These are phyloP conservation scores for Casaregolazyma suthepensis DNA, from an alignment of 1,139 yeast species.

Conservation along the genomic window DNA sequence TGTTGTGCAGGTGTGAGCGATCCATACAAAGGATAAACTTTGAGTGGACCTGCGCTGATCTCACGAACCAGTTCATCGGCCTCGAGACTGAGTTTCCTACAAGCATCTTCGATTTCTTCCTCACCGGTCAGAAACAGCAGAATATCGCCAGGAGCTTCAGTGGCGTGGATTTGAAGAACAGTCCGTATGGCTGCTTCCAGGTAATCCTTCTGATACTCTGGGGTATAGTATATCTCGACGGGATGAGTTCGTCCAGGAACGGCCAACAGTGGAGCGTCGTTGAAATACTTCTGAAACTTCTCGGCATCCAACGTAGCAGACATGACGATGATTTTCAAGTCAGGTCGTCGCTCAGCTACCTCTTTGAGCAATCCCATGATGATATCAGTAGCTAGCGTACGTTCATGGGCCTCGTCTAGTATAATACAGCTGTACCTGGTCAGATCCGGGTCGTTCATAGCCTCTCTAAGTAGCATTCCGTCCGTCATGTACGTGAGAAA, in stretches of 20 bases:
- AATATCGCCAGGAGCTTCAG: conserved; percentile 92
- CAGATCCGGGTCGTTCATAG: conserved; percentile 91
- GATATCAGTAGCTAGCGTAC: conserved; percentile 94
- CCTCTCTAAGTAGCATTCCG: conserved; percentile 96
- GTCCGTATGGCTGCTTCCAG: conserved; percentile 92
- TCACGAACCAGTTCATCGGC: conserved; percentile 85
- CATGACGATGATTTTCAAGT: conserved; percentile 88
- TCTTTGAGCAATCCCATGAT: conserved; percentile 91
- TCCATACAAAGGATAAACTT: conserved; percentile 90
- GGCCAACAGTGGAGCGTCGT: conserved; percentile 87
- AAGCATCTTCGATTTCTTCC: conserved; percentile 97
- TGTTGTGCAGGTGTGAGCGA: conserved; percentile 95
- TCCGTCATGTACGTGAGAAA: conserved; percentile 95
- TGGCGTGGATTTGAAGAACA: conserved; percentile 91
- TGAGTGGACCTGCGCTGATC: conserved; percentile 80
- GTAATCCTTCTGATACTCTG: conserved; percentile 92
- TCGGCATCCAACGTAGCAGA: conserved; percentile 97
- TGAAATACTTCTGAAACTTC: conserved; percentile 84
- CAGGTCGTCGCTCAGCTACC: conserved; percentile 72
- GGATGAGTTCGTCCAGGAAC: conserved; percentile 99
- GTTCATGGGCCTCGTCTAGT: conserved; percentile 96
- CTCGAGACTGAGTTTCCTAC: conserved; percentile 79
- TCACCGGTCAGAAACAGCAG: conserved; percentile 90
- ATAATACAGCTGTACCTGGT: conserved; percentile 81
- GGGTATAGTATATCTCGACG: conserved; percentile 93